These are phyloP conservation scores for Aspergillus indologenus DNA, from an alignment of 495 filamentous ascomycete species.

Conservation along the genomic window DNA sequence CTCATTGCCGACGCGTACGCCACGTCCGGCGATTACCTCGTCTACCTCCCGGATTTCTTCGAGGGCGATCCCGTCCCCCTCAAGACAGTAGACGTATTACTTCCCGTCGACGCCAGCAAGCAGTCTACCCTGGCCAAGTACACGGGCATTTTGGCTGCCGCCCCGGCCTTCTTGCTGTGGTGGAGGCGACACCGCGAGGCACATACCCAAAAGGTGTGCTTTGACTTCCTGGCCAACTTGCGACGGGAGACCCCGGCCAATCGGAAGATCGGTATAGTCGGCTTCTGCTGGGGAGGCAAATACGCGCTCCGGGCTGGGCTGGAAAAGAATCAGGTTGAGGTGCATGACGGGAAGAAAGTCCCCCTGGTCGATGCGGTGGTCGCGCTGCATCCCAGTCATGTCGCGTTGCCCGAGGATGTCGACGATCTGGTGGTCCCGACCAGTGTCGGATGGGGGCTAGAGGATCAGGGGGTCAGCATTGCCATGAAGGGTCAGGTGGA, in stretches of 20 bases:
- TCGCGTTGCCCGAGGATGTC: neutral
- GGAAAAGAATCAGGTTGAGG: conserved; percentile 1
- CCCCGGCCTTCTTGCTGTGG: neutral
- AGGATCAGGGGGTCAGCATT: neutral
- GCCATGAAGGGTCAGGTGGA: neutral
- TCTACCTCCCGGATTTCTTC: conserved; percentile 8
- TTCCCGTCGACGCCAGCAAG: conserved; percentile 5
- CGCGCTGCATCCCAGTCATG: conserved; percentile 1
- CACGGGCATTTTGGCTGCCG: neutral
- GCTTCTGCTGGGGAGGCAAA: conserved; percentile 3
- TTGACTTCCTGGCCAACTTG: neutral
- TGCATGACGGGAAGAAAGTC: neutral
- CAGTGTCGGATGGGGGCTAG: neutral
- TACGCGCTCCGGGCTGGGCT: neutral
- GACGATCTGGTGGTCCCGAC: neutral
- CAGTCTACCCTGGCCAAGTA: neutral
- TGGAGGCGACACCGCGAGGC: neutral
- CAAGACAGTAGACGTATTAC: neutral
- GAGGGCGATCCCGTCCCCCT: conserved; percentile 7
- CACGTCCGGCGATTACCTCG: conserved; percentile 4
- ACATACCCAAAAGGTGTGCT: neutral
- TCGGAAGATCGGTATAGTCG: neutral
- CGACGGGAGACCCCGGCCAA: neutral
- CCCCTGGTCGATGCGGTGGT: conserved; percentile 1
- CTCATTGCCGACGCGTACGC: conserved; percentile 6